Evolutionary conservation across 2,329 filamentous ascomycete species (phyloP), one percentile per base, ranked within the genome.

Genomic region (Pseudocercospora fuligena): DNA sequence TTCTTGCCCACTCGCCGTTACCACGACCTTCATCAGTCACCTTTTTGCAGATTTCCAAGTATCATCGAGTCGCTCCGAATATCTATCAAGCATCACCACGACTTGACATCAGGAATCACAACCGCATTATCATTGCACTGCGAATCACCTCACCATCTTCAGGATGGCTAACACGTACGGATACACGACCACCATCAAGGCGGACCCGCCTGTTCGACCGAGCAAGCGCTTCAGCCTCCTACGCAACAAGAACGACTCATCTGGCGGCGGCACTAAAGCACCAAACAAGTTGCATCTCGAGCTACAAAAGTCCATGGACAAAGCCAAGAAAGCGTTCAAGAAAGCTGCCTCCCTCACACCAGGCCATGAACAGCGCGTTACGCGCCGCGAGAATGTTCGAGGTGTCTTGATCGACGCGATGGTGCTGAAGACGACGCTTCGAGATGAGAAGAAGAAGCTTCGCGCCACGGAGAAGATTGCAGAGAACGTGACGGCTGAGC

Each of bases 401-500:
- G 19, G 11, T 7, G 27, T 8, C 12, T 21, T 51, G 12, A 51
- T 47, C 16, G 46, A 31, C 27, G 53, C 31, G 1, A n/a, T 31
- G 14, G 56, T 58, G 16, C 56, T 58, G 19, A 36, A 25, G 6
- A 4, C 56, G 19, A 58, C 29, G 7, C 25, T 58, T 11, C 56
- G 56, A 43, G 56, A 58, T 14, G 29, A 61, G 27, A 49, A 61
- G 59, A 49, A 51, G 40, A 61, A 51, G 14, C 14, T 46, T 31
- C 59, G 59, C 59, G 59, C 40, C 6, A 21, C 59, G 23, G 29
- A 49, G 14, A 31, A 51, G n/a, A 19, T 19, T 19, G 23, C n/a
- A 6, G 59, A 51, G 8, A 19, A 33, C n/a, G 27, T 61, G 12
- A 61, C 25, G 21, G 23, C 57, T n/a, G 40, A 49, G 7, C 59